Evolutionary conservation across 345 rosid genomes (phyloP), one percentile per base, ranked within the genome.

Genomic region (Noccaea bulbosa): DNA sequence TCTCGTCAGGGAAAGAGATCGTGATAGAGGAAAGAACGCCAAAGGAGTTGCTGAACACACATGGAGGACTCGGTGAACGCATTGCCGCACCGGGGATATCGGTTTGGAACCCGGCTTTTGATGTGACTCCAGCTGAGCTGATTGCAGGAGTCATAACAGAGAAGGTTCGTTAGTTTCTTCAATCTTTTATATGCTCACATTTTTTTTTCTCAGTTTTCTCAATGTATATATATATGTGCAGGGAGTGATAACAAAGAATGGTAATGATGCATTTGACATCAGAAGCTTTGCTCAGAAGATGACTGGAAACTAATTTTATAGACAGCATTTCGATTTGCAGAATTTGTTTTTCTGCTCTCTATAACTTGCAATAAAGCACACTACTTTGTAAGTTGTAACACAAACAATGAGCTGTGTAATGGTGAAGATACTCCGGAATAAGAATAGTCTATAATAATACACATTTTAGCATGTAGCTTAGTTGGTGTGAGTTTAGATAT

Each of bases 51-150:
- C 41, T 91, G 80, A 51, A 83, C 78, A 40, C 96, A 0, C 88
- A 74, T 1, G 97, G 98, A 76, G 98, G 98, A 58, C 89, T 93
- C 3, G 98, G 98, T 35, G 98, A 93, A 71, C 96, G 89, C 75
- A 84, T 93, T n/a, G 98, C 97, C 34, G 95, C 95, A 44, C 82
- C 90, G n/a, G 96, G 96, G 63, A 85, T 93, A 62, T 70, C 81
- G 2, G 97, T 89, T 52, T 93, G 98, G 98, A 91, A 89, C 75
- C 98, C 95, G 5, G 98, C 98, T 79, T 89, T 93, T 44, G 97
- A 93, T 74, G 93, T 87, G 39, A 89, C 98, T 54, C 94, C 97
- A 35, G 97, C 97, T 30, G 82, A 77, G 60, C 73, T 93, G 52
- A 87, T 91, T 24, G 81, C 81, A 8, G 96, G 91, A 37, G 85